Evolutionary conservation across 345 rosid species (phyloP).

Genomic region (Syzygium aqueum): DNA sequence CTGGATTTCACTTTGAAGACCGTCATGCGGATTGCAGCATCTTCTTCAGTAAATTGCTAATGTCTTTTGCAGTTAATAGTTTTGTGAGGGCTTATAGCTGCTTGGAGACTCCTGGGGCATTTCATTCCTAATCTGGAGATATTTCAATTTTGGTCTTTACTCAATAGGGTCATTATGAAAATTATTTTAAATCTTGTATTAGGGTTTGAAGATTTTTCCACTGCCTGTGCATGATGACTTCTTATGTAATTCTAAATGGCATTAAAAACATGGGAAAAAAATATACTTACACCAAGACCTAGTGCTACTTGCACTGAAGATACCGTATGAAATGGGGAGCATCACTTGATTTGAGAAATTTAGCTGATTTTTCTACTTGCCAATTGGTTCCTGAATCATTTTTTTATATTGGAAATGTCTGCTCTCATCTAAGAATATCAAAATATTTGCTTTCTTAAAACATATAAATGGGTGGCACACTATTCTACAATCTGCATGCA

Average conservation of each 20-base stretch:
- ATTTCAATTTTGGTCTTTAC: neutral
- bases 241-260: neutral
- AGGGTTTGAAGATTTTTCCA: neutral
- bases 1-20: conserved; percentile 89
- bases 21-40: conserved; percentile 42
- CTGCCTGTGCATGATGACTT: neutral
- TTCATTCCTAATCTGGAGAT: neutral
- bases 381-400: neutral
- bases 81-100: neutral
- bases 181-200: neutral
- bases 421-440: neutral
- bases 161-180: neutral
- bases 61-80: neutral
- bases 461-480: neutral
- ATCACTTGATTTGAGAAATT: neutral
- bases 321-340: neutral
- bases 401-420: neutral
- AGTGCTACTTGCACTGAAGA: neutral
- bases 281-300: neutral
- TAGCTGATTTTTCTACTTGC: neutral
- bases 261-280: neutral
- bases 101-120: neutral
- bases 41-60: conserved; percentile 39
- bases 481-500: neutral
- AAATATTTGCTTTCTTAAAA: neutral